Evolutionary conservation across 2,329 filamentous ascomycete species (phyloP), one percentile per base, ranked within the genome.

Genomic region (Chalara sp.): DNA sequence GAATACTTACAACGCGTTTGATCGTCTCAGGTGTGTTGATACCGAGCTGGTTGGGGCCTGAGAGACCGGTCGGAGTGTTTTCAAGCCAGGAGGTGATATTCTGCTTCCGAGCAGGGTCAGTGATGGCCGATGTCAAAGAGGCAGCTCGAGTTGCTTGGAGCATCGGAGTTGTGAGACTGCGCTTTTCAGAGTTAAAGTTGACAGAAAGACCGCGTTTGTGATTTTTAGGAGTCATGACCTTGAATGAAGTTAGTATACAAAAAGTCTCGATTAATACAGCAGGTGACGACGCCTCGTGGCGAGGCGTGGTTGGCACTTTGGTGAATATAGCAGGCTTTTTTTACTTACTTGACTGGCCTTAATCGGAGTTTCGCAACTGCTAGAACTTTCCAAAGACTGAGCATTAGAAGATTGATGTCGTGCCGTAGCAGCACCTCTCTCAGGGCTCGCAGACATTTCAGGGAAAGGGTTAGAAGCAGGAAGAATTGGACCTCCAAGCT

Each of bases 131-230:
- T 21, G 21, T 21, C 21, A 33, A 28, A 61, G 51, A 3, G 53
- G 46, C 30, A 58, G 54, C 52, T 32, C 52, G 49, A 32, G 57
- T 57, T 45, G 8, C 58, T 21, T 21, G 57, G 40, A 62, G 53
- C 28, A 46, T 44, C 13, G 54, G 58, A 33, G 58, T 59, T 11
- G 46, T 35, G 6, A 41, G 43, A 11, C 51, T 42, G n/a, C 52
- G 56, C 32, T 50, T 44, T 48, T 58, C 53, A 32, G 57, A 59
- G 6, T 11, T 51, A 47, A 57, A 54, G 6, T 52, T 49, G 32
- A 44, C 40, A 47, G 47, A 37, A n/a, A 37, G 8, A 10, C 8
- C n/a, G 35, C 35, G 35, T 10, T 2, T n/a, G n/a, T 37, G 35
- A 8, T 37, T 8, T 10, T n/a, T n/a, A 37, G 35, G 35, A 4